These are phyloP conservation scores for Fusarium heterosporum DNA, from an alignment of 2,329 filamentous ascomycete species.

Conservation along the genomic window DNA sequence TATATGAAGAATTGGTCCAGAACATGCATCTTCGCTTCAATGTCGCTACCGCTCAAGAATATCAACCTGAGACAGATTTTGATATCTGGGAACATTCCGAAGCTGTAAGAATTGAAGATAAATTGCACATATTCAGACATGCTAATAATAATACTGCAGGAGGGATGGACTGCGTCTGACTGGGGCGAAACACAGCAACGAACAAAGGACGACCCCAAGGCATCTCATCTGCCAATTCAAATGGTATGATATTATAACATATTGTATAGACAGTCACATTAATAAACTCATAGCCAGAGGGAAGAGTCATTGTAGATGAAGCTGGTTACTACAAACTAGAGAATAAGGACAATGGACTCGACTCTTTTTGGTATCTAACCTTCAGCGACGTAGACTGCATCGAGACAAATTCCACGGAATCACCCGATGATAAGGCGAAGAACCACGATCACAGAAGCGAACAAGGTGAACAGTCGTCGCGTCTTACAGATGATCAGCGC, in stretches of 20 bases:
- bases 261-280: not conserved
- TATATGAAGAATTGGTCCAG: not conserved
- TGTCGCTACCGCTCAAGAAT: not conserved
- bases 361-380: not conserved
- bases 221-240: not conserved
- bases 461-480: not conserved
- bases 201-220: not conserved
- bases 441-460: not conserved
- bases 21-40: not conserved
- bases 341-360: no score
- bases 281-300: not conserved
- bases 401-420: not conserved
- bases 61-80: not conserved
- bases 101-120: not conserved
- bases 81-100: not conserved
- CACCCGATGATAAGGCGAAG: not conserved
- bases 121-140: not conserved
- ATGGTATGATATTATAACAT: not conserved
- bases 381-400: no score
- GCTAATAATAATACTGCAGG: not conserved
- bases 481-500: constrained; percentile 18
- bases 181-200: not conserved
- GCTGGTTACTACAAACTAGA: not conserved
- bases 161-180: not conserved
- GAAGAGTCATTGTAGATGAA: not conserved